A percentile compares a stretch with the other conserved stretches of the same genome.
Evolutionary conservation across 2,329 filamentous ascomycete genomes (phyloP).

Genomic region (Cadophora luteo-olivacea): DNA sequence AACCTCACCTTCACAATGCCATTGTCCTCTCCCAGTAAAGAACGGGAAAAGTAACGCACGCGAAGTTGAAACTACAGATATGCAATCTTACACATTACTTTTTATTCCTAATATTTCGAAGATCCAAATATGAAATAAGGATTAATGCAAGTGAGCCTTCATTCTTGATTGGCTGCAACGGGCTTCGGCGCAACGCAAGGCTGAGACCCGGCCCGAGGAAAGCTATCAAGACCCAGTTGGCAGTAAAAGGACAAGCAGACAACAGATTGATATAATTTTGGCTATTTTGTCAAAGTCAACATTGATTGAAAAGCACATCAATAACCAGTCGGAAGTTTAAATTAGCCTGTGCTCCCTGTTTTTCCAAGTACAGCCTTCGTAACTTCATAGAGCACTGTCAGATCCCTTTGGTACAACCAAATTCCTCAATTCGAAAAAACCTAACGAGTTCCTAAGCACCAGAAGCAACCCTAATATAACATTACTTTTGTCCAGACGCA

Average conservation of each 20-base stretch:
- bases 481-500: background rate
- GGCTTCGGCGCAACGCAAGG: background rate
- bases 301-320: background rate
- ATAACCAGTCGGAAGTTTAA: background rate
- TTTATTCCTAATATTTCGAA: background rate
- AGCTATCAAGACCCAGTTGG: too few relatives aligned
- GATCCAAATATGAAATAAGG: too few relatives aligned
- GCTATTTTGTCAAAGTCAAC: too few relatives aligned
- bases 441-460: background rate
- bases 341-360: background rate
- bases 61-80: too few relatives aligned
- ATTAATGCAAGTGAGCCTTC: background rate
- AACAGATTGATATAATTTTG: background rate
- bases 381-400: background rate
- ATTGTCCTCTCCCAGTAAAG: background rate
- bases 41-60: too few relatives aligned
- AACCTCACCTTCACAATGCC: background rate
- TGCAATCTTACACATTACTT: background rate
- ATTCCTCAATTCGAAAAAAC: background rate
- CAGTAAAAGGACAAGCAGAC: background rate
- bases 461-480: background rate
- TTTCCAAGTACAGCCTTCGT: background rate
- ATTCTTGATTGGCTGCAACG: background rate
- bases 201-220: background rate
- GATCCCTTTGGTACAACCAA: background rate